Evolutionary conservation across 176 grass and related monocot species (phyloP).

Genomic region (Oryza nivara): DNA sequence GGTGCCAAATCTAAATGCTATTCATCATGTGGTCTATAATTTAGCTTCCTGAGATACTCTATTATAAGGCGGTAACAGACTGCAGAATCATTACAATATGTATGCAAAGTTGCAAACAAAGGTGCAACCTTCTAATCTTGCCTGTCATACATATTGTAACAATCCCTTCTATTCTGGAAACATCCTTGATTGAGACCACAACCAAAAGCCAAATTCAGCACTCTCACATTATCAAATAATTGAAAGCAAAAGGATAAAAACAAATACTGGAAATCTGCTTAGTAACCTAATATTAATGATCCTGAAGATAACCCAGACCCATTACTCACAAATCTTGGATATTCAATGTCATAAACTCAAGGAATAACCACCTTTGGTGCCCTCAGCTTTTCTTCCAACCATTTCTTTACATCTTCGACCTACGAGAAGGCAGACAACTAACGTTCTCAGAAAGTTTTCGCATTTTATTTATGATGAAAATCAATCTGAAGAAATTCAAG

Average conservation of each 20-base stretch:
- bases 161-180: conserved; percentile 1
- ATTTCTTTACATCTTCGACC: conserved; percentile 93
- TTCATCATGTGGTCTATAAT: conserved; percentile 7
- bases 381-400: conserved; percentile 81
- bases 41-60: conserved; percentile 21
- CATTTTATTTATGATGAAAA: conserved; percentile 1
- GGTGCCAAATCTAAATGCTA: background rate
- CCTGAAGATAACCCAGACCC: conserved; percentile 13
- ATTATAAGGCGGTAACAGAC: background rate
- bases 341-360: conserved; percentile 25
- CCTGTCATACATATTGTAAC: background rate
- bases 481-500: conserved; percentile 1
- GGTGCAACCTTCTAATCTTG: background rate
- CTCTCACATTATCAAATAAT: background rate
- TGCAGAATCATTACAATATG: conserved; percentile 7
- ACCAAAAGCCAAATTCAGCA: background rate
- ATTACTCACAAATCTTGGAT: conserved; percentile 1
- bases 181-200: background rate
- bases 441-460: conserved; percentile 6
- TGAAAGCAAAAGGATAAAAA: conserved; percentile 2
- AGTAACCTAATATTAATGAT: conserved; percentile 6
- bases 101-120: background rate
- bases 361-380: conserved; percentile 63
- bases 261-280: conserved; percentile 10
- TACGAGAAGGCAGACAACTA: conserved; percentile 45